phyloP scores from a whole-genome alignment of 805 yeast genomes.

The Lipomyces oligophaga region DNA sequence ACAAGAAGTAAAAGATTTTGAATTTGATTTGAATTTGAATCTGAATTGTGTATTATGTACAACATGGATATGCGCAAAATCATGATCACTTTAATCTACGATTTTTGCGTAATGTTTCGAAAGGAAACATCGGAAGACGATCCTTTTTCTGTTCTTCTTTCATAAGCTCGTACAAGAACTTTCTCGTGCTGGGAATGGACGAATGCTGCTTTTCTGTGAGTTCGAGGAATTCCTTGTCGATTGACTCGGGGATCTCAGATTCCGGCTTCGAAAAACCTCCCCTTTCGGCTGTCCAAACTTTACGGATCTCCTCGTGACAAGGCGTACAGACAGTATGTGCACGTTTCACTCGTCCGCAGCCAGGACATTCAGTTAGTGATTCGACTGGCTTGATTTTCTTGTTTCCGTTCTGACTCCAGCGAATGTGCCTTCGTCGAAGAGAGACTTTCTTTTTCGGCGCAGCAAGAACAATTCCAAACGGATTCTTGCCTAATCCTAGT shows the following conservation, averaged over 20 bases:
- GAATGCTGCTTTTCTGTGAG: slow-evolving; percentile 16
- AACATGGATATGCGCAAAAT: no score
- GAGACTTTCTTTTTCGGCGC: slow-evolving; percentile 94
- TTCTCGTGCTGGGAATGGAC: slow-evolving; percentile 17
- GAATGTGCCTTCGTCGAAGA: slow-evolving; percentile 76
- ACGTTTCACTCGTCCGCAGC: slow-evolving; percentile 90
- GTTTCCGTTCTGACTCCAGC: slow-evolving; percentile 75
- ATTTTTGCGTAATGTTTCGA: slow-evolving; percentile 4
- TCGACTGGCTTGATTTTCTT: slow-evolving; percentile 74
- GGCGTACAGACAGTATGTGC: slow-evolving; percentile 89
- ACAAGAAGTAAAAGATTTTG: neutral
- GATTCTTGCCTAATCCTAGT: slow-evolving; percentile 39
- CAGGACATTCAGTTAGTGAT: slow-evolving; percentile 84
- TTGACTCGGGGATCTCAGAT: slow-evolving; percentile 13
- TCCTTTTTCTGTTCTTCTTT: slow-evolving; percentile 28
- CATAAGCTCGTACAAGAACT: slow-evolving; percentile 23
- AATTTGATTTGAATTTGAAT: neutral
- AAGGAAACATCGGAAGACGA: slow-evolving; percentile 19
- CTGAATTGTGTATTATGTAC: neutral
- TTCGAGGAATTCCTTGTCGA: slow-evolving; percentile 19
- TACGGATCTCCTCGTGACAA: slow-evolving; percentile 78
- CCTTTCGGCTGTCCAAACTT: slow-evolving; percentile 54
- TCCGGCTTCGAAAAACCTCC: slow-evolving; percentile 6
- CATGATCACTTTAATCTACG: neutral
- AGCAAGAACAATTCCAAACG: slow-evolving; percentile 70